A percentile compares a stretch with the other conserved stretches of the same genome.
Conservation (phyloP, 768 basidiomycete species). For the Botryobasidium botryosum region DNA sequence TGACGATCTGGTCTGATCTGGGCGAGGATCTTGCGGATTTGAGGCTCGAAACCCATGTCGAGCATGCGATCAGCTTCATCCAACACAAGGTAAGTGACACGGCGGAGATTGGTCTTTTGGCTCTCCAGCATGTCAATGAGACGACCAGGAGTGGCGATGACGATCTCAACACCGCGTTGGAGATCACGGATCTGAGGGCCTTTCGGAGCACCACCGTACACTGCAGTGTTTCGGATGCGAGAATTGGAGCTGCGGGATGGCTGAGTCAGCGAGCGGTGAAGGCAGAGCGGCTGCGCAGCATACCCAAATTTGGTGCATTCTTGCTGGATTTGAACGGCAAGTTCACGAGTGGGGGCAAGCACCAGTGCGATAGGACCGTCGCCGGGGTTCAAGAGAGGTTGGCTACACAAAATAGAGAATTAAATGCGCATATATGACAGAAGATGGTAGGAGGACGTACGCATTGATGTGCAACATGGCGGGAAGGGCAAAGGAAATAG, state of each 20-base stretch:
- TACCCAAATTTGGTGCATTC: conserved; percentile 98
- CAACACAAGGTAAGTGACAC: conserved; percentile 95
- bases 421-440: not conserved
- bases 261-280: not conserved
- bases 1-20: conserved; percentile 98
- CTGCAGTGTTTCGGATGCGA: conserved; percentile 93
- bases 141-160: conserved; percentile 99
- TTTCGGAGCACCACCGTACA: conserved; percentile 98
- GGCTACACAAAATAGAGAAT: conserved; percentile 27
- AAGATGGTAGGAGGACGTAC: conserved; percentile 29
- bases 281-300: conserved; percentile 15
- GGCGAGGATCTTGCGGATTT: conserved; percentile 93
- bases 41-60: conserved; percentile 99
- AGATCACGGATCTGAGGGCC: conserved; percentile 97
- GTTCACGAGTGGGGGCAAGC: conserved; percentile 92
- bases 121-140: conserved; percentile 98
- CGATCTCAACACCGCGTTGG: conserved; percentile 91
- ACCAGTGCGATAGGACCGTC: conserved; percentile 97
- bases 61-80: conserved; percentile 99
- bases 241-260: conserved; percentile 49
- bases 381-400: conserved; percentile 81
- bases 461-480: conserved; percentile 99
- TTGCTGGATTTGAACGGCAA: conserved; percentile 97
- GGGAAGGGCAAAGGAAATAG: conserved; percentile 93
- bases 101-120: conserved; percentile 88